Evolutionary conservation across 495 filamentous ascomycete species (phyloP).

Genomic region (Neurospora sp.): DNA sequence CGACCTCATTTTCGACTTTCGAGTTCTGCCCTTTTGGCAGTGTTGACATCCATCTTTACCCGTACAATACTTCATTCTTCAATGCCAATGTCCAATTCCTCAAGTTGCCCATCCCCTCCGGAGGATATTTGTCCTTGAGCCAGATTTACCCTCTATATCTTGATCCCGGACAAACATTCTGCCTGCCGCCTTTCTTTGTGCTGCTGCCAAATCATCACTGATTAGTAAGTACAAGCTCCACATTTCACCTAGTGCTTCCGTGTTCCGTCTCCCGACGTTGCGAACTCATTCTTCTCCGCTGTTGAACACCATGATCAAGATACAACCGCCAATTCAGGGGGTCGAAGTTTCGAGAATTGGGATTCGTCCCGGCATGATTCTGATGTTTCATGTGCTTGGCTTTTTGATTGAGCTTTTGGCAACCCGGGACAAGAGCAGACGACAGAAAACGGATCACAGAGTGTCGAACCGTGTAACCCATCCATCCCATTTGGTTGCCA

Average conservation of each 20-base stretch:
- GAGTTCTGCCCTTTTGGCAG: too few relatives aligned
- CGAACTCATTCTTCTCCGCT: neutral
- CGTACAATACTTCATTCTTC: too few relatives aligned
- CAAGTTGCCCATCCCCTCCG: too few relatives aligned
- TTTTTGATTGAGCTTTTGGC: neutral
- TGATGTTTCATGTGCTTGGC: neutral
- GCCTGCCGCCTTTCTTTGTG: neutral
- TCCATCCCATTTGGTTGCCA: neutral
- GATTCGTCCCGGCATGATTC: neutral
- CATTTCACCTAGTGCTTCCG: neutral
- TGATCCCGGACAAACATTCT: neutral
- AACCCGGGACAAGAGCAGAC: too few relatives aligned
- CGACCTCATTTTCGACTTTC: neutral
- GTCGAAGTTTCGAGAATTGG: neutral
- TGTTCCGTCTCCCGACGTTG: neutral
- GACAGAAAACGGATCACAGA: too few relatives aligned
- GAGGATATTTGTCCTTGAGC: too few relatives aligned
- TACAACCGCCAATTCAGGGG: neutral
- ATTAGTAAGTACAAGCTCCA: neutral
- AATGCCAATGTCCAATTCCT: too few relatives aligned
- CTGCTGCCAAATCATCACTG: neutral
- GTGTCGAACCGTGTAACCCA: neutral
- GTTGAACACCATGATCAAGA: neutral
- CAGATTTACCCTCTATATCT: too few relatives aligned
- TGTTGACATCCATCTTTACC: too few relatives aligned